A percentile compares a stretch with the other conserved stretches of the same genome.
phyloP scores from a whole-genome alignment of 2,329 filamentous ascomycete genomes.

The Podosphaera fusca region DNA sequence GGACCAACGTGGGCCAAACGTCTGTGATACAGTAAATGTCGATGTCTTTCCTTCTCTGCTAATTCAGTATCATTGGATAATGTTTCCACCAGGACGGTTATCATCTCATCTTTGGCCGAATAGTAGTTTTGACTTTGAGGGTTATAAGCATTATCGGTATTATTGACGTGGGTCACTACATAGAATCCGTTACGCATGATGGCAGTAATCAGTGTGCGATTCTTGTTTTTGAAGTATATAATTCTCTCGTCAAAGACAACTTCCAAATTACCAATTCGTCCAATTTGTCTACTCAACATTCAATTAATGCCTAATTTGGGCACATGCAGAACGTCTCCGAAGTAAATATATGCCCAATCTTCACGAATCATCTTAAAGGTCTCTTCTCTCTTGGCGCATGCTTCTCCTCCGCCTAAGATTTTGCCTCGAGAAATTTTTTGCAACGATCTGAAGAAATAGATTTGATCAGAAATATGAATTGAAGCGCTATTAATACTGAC shows the following conservation, averaged over 20 bases:
- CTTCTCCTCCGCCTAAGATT: background rate
- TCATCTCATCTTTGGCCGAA: too few species aligned
- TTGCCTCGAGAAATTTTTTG: background rate
- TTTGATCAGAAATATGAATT: background rate
- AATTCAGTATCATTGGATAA: too few species aligned
- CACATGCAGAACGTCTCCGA: background rate
- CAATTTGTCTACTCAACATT: background rate
- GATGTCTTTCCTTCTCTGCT: background rate
- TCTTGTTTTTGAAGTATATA: background rate
- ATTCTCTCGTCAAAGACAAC: background rate
- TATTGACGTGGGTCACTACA: too few species aligned
- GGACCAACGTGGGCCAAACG: background rate
- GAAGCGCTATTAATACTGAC: background rate
- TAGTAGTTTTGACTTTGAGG: too few species aligned
- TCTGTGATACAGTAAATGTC: background rate
- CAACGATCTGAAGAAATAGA: background rate
- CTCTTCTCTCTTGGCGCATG: background rate
- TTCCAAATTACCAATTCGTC: background rate
- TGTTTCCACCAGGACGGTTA: too few species aligned
- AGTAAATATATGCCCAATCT: background rate
- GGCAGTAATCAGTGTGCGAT: background rate
- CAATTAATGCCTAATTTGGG: background rate
- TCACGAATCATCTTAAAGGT: background rate
- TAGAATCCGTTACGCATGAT: too few species aligned
- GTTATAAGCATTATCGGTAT: too few species aligned